Percentiles rank a stretch among this genome's conserved stretches.
Evolutionary conservation across 1,284 basidiomycete species (phyloP).

Genomic region (Sparassis latifolia): DNA sequence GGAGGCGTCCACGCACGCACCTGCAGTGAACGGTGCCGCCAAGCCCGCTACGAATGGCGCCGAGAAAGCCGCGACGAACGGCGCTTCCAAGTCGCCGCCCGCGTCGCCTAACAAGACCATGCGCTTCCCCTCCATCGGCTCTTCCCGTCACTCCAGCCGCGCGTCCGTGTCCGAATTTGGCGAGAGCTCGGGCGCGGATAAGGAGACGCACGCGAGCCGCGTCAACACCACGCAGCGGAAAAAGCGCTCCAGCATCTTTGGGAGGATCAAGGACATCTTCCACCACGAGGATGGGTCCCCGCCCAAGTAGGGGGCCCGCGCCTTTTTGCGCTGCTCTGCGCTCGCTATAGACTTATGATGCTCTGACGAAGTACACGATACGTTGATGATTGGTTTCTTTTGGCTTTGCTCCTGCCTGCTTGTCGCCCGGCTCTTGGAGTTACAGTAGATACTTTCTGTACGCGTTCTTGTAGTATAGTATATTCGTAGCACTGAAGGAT

Average conservation of each 20-base stretch:
- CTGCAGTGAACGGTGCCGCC: constrained; percentile 1
- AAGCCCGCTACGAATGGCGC: constrained; percentile 5
- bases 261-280: constrained; percentile 25
- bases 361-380: not conserved
- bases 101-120: constrained; percentile 21
- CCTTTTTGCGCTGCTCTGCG: too few species aligned
- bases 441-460: not conserved
- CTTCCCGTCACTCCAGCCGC: constrained; percentile 14
- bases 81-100: constrained; percentile 9
- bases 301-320: not conserved
- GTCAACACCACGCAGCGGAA: constrained; percentile 15
- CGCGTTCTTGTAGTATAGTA: not conserved
- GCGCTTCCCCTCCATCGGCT: constrained; percentile 25
- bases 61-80: constrained; percentile 9
- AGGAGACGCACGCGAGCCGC: constrained; percentile 13
- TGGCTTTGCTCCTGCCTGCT: not conserved
- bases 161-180: constrained; percentile 17
- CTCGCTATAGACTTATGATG: too few species aligned
- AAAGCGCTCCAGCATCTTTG: constrained; percentile 26
- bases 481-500: too few species aligned
- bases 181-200: constrained; percentile 10
- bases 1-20: constrained; percentile 11
- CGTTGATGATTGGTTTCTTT: not conserved
- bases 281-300: constrained; percentile 8
- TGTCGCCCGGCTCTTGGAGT: not conserved